phyloP scores from a whole-genome alignment of 352 stramenopile genomes.

The Phytophthora aleatoria region DNA sequence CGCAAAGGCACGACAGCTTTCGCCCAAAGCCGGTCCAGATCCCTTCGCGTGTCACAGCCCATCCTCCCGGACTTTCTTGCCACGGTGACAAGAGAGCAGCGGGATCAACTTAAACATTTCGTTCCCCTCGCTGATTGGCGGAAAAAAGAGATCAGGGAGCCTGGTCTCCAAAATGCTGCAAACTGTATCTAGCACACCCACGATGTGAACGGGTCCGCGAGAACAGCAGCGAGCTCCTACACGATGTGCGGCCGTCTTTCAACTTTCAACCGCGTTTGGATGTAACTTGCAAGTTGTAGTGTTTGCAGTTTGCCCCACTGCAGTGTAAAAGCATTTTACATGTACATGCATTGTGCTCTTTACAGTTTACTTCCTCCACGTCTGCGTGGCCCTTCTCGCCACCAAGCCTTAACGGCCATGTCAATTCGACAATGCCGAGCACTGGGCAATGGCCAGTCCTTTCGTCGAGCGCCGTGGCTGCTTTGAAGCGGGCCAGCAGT shows the following conservation, averaged over 20 bases:
- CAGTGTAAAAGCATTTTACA: neutral
- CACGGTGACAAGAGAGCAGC: slow-evolving; percentile 32
- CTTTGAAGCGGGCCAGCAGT: neutral
- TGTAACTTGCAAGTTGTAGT: slow-evolving; percentile 1
- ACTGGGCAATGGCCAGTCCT: neutral
- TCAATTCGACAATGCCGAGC: slow-evolving; percentile 19
- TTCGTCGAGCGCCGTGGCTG: slow-evolving; percentile 5
- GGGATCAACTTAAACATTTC: slow-evolving; percentile 23
- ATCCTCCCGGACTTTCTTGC: slow-evolving; percentile 17
- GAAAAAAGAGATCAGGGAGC: slow-evolving; percentile 4
- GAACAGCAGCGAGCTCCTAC: slow-evolving; percentile 25
- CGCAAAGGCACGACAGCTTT: slow-evolving; percentile 25
- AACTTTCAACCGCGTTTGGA: slow-evolving; percentile 9
- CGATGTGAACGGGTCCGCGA: slow-evolving; percentile 23
- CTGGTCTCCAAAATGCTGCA: slow-evolving; percentile 10
- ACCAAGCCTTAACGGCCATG: neutral
- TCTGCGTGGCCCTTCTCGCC: slow-evolving; percentile 17
- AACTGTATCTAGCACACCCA: slow-evolving; percentile 18
- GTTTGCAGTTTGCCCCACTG: slow-evolving; percentile 6
- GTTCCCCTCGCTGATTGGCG: slow-evolving; percentile 6
- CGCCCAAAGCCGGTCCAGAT: slow-evolving; percentile 24
- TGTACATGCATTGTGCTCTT: neutral
- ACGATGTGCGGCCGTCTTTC: slow-evolving; percentile 16
- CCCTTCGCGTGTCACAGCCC: slow-evolving; percentile 36
- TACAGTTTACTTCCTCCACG: neutral